Base-by-base conservation (phyloP, 352 stramenopile genomes). In the Globisporangium nodosum region DNA sequence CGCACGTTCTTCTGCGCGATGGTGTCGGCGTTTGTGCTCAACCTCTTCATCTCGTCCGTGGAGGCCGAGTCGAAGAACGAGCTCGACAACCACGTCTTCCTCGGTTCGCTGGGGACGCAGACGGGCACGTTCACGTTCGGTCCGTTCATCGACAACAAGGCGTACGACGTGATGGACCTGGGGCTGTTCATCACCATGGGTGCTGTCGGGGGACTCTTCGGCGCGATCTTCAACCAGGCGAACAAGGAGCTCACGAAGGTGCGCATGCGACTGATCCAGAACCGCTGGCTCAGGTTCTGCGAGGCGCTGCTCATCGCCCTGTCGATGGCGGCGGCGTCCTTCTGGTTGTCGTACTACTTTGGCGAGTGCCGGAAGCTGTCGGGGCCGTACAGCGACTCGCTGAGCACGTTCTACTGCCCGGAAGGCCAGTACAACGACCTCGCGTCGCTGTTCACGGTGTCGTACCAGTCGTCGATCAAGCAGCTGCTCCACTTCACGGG, bases 381-480 rank as follows among this genome's bases (percentile, higher is more conserved):
- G 0, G 81, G 81, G 7, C 69, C 79, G 13, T 94, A 92, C 66
- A 76, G 55, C n/a, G 73, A 88, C 37, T 77, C 68, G 27, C 76
- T 99, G 3, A 92, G 98, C 15, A 86, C 75, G 30, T 97, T 99
- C 60, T 96, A 97, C 64, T 99, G 97, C 64, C 83, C 88, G 1
- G 83, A 96, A 5, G 96, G 93, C 49, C 75, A 99, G 54, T 99
- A 97, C 80, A 99, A 99, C 64, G 94, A 98, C 72, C 81, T 99
- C 42, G 97, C 96, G 12, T 98, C 90, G 58, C 80, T 99, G 2
- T 98, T 98, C 56, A 97, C 98, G 11, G 92, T 96, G 8, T 93
- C 97, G 24, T 95, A 96, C 56, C 94, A 97, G 62, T 97, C 89
- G 8, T 97, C 87, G 45, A 96, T 97, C 76, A 97, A 97, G 61